phyloP scores from a whole-genome alignment of 441 rosid species.

The Kokia cookei region DNA sequence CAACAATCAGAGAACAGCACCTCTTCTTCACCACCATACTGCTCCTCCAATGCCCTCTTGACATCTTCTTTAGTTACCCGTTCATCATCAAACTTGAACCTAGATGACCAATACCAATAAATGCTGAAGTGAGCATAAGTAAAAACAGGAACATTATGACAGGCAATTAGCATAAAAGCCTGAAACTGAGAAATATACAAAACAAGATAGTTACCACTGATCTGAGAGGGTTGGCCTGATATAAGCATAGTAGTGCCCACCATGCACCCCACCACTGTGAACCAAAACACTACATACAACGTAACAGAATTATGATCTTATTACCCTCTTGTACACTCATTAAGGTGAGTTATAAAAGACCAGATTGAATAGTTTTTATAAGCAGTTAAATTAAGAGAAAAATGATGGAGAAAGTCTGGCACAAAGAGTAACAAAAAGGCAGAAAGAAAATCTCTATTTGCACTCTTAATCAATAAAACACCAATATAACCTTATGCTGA shows the following conservation, averaged over 20 bases:
- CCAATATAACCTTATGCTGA: neutral
- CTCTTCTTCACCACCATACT: slow-evolving; percentile 78
- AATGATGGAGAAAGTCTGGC: neutral
- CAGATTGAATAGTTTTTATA: neutral
- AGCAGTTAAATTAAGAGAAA: neutral
- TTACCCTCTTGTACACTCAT: neutral
- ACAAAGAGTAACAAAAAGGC: neutral
- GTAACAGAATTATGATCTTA: neutral
- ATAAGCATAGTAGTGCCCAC: slow-evolving; percentile 77
- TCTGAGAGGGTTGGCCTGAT: slow-evolving; percentile 71
- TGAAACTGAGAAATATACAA: neutral
- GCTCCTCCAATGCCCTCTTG: slow-evolving; percentile 65
- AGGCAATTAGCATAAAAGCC: neutral
- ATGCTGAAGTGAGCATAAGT: neutral
- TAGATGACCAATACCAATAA: slow-evolving; percentile 11
- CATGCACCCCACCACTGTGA: slow-evolving; percentile 82
- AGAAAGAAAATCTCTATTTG: neutral
- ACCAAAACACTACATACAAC: slow-evolving; percentile 63
- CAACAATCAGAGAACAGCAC: slow-evolving; percentile 21
- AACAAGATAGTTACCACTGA: slow-evolving; percentile 41
- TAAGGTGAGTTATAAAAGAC: neutral
- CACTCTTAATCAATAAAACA: neutral
- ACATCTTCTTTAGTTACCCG: slow-evolving; percentile 63
- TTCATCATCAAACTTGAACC: slow-evolving; percentile 70
- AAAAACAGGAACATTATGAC: neutral